Conservation (phyloP, 2,329 filamentous ascomycete genomes). For the Aurifilum marmelostoma region DNA sequence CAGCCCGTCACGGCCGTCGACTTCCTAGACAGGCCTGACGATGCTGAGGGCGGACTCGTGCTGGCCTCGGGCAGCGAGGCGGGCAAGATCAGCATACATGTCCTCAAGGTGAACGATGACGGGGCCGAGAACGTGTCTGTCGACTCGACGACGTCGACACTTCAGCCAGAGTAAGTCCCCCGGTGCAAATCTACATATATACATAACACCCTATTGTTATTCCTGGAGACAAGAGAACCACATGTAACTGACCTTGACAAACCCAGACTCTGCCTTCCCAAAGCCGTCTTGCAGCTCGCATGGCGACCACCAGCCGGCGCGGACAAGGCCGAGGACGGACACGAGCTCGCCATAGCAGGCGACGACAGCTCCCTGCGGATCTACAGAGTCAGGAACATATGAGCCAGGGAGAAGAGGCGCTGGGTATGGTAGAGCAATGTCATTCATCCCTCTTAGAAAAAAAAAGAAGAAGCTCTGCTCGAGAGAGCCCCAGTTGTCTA, state of each 20-base stretch:
- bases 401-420: not conserved
- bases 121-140: slow-evolving; percentile 36
- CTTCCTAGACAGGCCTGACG: slow-evolving; percentile 51
- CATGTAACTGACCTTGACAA: slow-evolving; percentile 27
- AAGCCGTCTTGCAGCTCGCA: slow-evolving; percentile 66
- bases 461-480: not conserved
- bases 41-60: slow-evolving; percentile 40
- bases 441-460: slow-evolving; percentile 22
- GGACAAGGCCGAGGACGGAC: slow-evolving; percentile 34
- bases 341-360: slow-evolving; percentile 57
- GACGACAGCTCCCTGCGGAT: slow-evolving; percentile 65
- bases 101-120: slow-evolving; percentile 43
- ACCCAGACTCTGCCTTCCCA: slow-evolving; percentile 60
- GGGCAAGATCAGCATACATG: slow-evolving; percentile 50
- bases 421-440: slow-evolving; percentile 5
- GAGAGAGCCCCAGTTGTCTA: slow-evolving; percentile 15
- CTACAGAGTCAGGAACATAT: slow-evolving; percentile 47
- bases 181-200: too few relatives aligned
- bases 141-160: slow-evolving; percentile 38
- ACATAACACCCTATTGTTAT: too few relatives aligned
- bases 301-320: slow-evolving; percentile 62
- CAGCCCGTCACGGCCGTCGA: slow-evolving; percentile 73
- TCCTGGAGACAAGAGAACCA: not conserved
- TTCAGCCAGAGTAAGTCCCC: slow-evolving; percentile 36
- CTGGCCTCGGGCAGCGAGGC: slow-evolving; percentile 63